Evolutionary conservation across 1,284 basidiomycete genomes (phyloP).

Genomic region (Boletus mariae): DNA sequence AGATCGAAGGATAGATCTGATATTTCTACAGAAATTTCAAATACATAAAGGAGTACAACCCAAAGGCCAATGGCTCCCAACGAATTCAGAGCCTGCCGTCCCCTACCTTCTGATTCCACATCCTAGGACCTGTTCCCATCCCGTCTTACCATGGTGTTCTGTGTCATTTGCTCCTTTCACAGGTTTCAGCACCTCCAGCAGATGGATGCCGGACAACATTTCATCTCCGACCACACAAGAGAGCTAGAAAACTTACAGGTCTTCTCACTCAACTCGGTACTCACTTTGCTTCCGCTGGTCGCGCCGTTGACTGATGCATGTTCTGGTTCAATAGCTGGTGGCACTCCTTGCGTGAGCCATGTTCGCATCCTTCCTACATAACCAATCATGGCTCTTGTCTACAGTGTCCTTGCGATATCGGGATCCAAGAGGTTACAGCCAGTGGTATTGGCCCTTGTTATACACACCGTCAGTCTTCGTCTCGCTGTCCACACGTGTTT

Average conservation of each 20-base stretch:
- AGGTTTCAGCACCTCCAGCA: not conserved
- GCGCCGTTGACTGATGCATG: not conserved
- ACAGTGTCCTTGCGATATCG: not conserved
- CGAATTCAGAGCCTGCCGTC: too few species aligned
- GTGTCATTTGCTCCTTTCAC: not conserved
- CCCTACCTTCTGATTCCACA: too few species aligned
- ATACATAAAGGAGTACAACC: too few species aligned
- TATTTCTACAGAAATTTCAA: too few species aligned
- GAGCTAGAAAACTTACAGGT: not conserved
- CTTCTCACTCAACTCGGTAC: conserved; percentile 1
- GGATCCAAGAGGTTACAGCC: not conserved
- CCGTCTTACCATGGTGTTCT: not conserved
- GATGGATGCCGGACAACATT: not conserved
- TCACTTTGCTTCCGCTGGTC: not conserved
- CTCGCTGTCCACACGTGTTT: not conserved
- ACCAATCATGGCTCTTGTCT: not conserved
- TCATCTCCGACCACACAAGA: not conserved
- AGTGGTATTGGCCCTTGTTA: not conserved
- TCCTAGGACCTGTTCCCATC: not conserved
- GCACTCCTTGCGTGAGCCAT: not conserved
- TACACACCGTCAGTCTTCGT: not conserved
- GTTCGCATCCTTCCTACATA: not conserved
- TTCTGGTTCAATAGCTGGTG: not conserved
- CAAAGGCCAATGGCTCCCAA: too few species aligned
- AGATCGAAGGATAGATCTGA: too few species aligned